phyloP scores from a whole-genome alignment of 2,329 filamentous ascomycete genomes.

The Eutypella sp. region DNA sequence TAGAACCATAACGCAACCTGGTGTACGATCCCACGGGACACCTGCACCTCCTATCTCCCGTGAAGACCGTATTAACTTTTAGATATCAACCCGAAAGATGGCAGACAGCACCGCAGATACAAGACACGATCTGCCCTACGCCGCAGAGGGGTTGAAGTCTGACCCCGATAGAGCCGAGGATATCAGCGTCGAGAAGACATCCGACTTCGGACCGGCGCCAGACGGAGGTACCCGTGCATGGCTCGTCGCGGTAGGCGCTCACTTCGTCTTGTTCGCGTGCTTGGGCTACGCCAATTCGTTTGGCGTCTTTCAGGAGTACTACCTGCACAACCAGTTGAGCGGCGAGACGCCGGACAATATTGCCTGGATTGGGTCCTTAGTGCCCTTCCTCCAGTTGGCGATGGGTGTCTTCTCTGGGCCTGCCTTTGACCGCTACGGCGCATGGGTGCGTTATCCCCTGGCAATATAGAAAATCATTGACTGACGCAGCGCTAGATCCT shows the following conservation, averaged over 20 bases:
- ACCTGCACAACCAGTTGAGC: conserved; percentile 21
- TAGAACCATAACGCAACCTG: too few species aligned
- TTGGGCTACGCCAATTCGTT: conserved; percentile 34
- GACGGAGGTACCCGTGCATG: conserved; percentile 25
- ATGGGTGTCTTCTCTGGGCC: conserved; percentile 25
- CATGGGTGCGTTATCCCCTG: conserved; percentile 21
- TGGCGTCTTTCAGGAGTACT: conserved; percentile 32
- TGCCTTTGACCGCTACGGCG: conserved; percentile 34
- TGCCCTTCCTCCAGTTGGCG: conserved; percentile 25
- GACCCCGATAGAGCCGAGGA: not conserved
- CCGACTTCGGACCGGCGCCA: conserved; percentile 10
- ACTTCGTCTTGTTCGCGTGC: conserved; percentile 24
- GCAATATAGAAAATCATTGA: too few species aligned
- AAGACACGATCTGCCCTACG: not conserved
- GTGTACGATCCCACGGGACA: too few species aligned
- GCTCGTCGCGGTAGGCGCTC: conserved; percentile 19
- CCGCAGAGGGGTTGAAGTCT: not conserved
- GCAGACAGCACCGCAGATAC: too few species aligned
- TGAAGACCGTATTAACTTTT: too few species aligned
- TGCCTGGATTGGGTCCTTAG: conserved; percentile 32
- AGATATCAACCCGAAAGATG: too few species aligned
- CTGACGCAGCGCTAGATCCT: conserved; percentile 29
- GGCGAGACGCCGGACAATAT: conserved; percentile 23
- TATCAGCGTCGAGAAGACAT: not conserved
- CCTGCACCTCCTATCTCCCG: too few species aligned